phyloP scores from a whole-genome alignment of 2,329 filamentous ascomycete species.

The Ophiostoma perfectum region DNA sequence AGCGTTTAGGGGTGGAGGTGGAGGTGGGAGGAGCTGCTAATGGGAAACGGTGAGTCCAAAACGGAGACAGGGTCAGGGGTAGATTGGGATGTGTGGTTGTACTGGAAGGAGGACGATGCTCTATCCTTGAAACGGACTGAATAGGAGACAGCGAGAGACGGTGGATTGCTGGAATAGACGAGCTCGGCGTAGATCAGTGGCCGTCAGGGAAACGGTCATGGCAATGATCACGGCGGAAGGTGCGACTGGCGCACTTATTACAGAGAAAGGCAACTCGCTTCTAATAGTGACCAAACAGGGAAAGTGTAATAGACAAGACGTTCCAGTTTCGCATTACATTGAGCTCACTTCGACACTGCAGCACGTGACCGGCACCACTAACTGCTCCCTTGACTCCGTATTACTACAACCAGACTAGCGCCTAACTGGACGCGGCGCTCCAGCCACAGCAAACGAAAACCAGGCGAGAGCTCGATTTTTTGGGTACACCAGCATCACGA shows the following conservation, averaged over 20 bases:
- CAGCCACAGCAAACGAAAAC: conserved; percentile 19
- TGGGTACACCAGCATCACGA: background rate
- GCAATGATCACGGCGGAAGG: background rate
- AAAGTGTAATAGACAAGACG: background rate
- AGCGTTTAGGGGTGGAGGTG: conserved; percentile 5
- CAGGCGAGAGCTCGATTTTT: conserved; percentile 3
- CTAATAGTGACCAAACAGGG: background rate
- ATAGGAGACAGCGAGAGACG: background rate
- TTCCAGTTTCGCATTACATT: background rate
- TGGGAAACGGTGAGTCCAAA: conserved; percentile 1
- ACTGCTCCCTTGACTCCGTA: conserved; percentile 9
- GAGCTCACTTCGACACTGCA: background rate
- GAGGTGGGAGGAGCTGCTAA: background rate
- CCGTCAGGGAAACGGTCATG: background rate
- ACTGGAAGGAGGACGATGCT: background rate
- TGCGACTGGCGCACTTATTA: background rate
- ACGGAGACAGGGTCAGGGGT: conserved; percentile 9
- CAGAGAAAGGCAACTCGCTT: background rate
- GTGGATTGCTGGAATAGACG: background rate
- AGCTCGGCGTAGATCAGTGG: background rate
- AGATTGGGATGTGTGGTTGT: background rate
- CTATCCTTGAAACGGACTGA: background rate
- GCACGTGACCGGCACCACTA: background rate
- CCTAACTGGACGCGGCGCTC: conserved; percentile 7
- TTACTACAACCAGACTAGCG: background rate